Conservation (phyloP, 805 yeast genomes). For the Pichia membranifaciens region DNA sequence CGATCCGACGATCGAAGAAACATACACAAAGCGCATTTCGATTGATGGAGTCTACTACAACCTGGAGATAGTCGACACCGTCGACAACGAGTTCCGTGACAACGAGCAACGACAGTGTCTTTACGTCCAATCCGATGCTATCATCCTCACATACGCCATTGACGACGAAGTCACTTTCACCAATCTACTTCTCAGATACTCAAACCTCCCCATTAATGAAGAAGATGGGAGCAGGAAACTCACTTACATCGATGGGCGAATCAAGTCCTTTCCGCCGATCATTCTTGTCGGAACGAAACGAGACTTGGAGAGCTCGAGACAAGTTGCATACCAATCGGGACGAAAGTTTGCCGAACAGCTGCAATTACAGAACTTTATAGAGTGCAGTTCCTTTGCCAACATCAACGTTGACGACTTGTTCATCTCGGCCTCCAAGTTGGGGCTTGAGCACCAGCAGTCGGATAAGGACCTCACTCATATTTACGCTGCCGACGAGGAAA, state of each 20-base stretch:
- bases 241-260: constrained; percentile 1
- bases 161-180: constrained; percentile 28
- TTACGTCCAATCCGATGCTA: constrained; percentile 38
- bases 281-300: constrained; percentile 71
- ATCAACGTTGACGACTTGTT: constrained; percentile 80
- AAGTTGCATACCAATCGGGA: constrained; percentile 47
- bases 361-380: constrained; percentile 38
- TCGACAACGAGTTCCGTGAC: constrained; percentile 65
- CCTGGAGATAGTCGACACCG: constrained; percentile 70
- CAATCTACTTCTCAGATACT: constrained; percentile 11
- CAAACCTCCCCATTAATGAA: constrained; percentile 32
- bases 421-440: constrained; percentile 25
- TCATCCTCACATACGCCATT: constrained; percentile 45
- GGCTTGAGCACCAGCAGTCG: constrained; percentile 8
- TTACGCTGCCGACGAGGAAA: constrained; percentile 5
- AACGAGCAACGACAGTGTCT: constrained; percentile 15
- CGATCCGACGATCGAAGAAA: constrained; percentile 28
- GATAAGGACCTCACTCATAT: constrained; percentile 13
- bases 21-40: constrained; percentile 18
- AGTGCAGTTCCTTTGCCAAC: constrained; percentile 78
- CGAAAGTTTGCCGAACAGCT: constrained; percentile 21
- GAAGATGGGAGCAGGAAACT: constrained; percentile 6
- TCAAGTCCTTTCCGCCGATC: constrained; percentile 19
- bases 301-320: constrained; percentile 71
- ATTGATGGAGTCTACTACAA: constrained; percentile 34